Evolutionary conservation across 2,329 filamentous ascomycete species (phyloP).

Genomic region (Aureobasidium mangrovei): DNA sequence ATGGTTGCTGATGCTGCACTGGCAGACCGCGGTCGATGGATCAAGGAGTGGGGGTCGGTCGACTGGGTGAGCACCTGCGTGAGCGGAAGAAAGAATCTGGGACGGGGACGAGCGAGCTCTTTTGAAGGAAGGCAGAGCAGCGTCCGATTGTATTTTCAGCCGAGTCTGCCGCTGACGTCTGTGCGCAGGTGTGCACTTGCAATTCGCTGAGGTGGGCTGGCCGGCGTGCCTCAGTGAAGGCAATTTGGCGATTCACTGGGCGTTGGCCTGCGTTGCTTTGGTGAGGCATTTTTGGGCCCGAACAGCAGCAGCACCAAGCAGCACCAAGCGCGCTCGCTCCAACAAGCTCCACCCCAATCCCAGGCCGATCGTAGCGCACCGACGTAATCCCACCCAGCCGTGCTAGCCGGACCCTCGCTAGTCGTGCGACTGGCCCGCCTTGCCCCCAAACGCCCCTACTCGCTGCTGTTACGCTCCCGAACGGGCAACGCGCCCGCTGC

Average conservation of each 20-base stretch:
- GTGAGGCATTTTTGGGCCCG: slow-evolving; percentile 15
- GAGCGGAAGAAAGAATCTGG: slow-evolving; percentile 10
- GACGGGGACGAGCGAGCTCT: slow-evolving; percentile 11
- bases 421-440: slow-evolving; percentile 11
- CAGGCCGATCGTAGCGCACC: slow-evolving; percentile 14
- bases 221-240: slow-evolving; percentile 13
- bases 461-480: background rate
- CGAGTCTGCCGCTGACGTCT: slow-evolving; percentile 14
- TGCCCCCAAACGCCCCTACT: background rate
- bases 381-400: slow-evolving; percentile 15
- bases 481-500: background rate
- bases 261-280: slow-evolving; percentile 10
- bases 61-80: slow-evolving; percentile 15
- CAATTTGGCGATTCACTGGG: slow-evolving; percentile 13
- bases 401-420: slow-evolving; percentile 13
- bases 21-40: slow-evolving; percentile 10
- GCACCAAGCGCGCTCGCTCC: slow-evolving; percentile 13
- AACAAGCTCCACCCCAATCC: slow-evolving; percentile 15
- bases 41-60: slow-evolving; percentile 9
- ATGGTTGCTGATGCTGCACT: slow-evolving; percentile 21
- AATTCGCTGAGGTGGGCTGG: slow-evolving; percentile 12
- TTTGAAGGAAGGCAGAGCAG: slow-evolving; percentile 13
- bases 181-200: slow-evolving; percentile 11
- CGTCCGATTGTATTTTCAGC: slow-evolving; percentile 11
- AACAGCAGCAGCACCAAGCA: background rate